Evolutionary conservation across 2,329 filamentous ascomycete species (phyloP).

Genomic region (Hypoxylon sp.): DNA sequence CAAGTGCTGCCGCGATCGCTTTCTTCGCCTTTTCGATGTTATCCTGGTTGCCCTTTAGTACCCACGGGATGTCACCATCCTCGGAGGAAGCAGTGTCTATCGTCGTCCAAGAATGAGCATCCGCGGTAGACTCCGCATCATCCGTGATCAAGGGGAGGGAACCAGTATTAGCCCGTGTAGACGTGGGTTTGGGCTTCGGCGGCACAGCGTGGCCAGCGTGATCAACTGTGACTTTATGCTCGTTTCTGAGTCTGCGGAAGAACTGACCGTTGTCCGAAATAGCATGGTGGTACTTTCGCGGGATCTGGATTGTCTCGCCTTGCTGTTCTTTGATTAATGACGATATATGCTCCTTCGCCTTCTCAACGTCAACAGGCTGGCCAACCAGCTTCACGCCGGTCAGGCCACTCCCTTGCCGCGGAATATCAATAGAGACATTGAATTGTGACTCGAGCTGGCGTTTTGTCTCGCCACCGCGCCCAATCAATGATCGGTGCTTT

Average conservation of each 20-base stretch:
- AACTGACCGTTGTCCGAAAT: constrained; percentile 92
- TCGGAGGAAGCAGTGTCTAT: constrained; percentile 75
- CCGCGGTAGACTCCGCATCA: constrained; percentile 74
- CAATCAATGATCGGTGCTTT: constrained; percentile 93
- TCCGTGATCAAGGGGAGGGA: constrained; percentile 94
- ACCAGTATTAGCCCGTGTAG: constrained; percentile 70
- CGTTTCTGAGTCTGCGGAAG: constrained; percentile 90
- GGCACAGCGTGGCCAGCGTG: constrained; percentile 87
- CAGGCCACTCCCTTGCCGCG: constrained; percentile 86
- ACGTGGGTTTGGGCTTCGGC: constrained; percentile 71
- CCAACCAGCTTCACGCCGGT: constrained; percentile 91
- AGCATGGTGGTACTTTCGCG: constrained; percentile 84
- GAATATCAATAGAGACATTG: constrained; percentile 89
- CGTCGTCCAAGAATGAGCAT: constrained; percentile 86
- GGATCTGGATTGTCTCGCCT: constrained; percentile 88
- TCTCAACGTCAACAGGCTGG: constrained; percentile 81
- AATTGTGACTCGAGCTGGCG: constrained; percentile 89
- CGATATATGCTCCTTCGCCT: constrained; percentile 88
- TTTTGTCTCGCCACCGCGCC: constrained; percentile 89
- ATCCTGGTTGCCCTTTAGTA: constrained; percentile 83
- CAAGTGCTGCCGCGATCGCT: constrained; percentile 79
- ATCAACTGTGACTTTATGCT: constrained; percentile 91
- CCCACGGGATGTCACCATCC: constrained; percentile 87
- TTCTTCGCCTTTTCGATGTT: constrained; percentile 86
- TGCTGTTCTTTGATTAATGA: constrained; percentile 86